A percentile compares a stretch with the other conserved stretches of the same genome.
phyloP scores from a whole-genome alignment of 768 basidiomycete species.

The Termitomyces sp. region DNA sequence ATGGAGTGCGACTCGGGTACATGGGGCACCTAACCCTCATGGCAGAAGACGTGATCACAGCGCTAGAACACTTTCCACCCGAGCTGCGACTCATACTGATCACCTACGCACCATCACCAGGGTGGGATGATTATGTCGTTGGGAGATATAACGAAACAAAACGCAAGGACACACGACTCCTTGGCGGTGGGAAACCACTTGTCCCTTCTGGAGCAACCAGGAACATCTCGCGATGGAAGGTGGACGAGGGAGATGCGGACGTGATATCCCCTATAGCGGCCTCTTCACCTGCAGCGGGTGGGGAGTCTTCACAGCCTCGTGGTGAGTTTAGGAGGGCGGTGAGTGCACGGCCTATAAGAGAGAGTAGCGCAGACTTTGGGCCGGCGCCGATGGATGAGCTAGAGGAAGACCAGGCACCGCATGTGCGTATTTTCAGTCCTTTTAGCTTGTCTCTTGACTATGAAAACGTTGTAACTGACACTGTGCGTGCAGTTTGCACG shows the following conservation, averaged over 20 bases:
- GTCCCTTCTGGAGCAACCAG: slow-evolving; percentile 31
- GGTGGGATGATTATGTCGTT: slow-evolving; percentile 89
- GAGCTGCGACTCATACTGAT: slow-evolving; percentile 68
- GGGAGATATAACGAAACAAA: slow-evolving; percentile 87
- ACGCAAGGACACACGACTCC: slow-evolving; percentile 68
- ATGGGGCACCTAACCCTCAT: slow-evolving; percentile 98
- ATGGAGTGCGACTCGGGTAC: slow-evolving; percentile 82
- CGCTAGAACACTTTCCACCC: slow-evolving; percentile 82
- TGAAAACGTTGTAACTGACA: not conserved
- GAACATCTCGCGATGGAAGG: slow-evolving; percentile 51
- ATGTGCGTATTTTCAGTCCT: slow-evolving; percentile 29
- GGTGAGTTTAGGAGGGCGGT: slow-evolving; percentile 59
- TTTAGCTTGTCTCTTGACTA: not conserved
- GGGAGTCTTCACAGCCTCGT: slow-evolving; percentile 24
- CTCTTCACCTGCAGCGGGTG: not conserved
- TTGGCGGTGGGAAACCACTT: slow-evolving; percentile 85
- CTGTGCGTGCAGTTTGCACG: slow-evolving; percentile 60
- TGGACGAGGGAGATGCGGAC: slow-evolving; percentile 59
- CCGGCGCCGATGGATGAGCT: slow-evolving; percentile 42
- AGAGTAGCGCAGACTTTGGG: slow-evolving; percentile 67
- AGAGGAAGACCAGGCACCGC: slow-evolving; percentile 43
- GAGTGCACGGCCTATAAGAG: slow-evolving; percentile 37
- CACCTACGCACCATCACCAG: slow-evolving; percentile 64
- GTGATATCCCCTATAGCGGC: not conserved
- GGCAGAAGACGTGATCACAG: slow-evolving; percentile 89